Base-by-base conservation (phyloP, 768 basidiomycete species). In the Termitomyces sp. region DNA sequence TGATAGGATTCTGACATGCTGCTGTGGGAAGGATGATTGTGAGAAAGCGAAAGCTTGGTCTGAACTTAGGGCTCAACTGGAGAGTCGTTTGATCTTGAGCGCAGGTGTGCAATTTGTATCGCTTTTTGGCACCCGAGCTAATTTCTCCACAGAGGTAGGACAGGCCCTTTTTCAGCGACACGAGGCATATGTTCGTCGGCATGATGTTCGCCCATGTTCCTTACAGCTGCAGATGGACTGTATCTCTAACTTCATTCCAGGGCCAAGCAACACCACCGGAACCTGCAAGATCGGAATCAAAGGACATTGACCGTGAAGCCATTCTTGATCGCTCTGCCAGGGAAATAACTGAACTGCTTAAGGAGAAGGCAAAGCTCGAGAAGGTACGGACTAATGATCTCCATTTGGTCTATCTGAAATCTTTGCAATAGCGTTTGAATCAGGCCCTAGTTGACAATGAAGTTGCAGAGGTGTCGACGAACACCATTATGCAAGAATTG, bases 121-220 rank as follows among this genome's bases (percentile, higher is more conserved):
- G 38, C 36, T 47, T 48, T 45, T 47, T 22, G 40, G 46, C 32
- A 46, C 36, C 38, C 50, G 50, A 43, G 20, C 52, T 53, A 14
- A 64, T 38, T 14, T 59, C n/a, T 53, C 13, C 46, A 28, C 63
- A 93, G 93, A 95, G 78, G 87, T 96, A 30, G 94, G 94, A 13
- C 91, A 94, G 70, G 94, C 94, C 4, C 73, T 97, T 48, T 71
- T 97, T 49, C 85, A 90, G 66, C 77, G 87, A 59, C 92, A 95
- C 68, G 94, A 95, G 73, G 90, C 88, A 3, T 92, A 91, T 70
- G 84, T 92, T 30, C 83, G 86, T 49, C 80, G 80, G 65, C 82
- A 85, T 56, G 85, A 90, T 81, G 85, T 83, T 62, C 47, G 78
- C 71, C 26, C 38, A 48, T 60, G 50, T 47, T 48, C 54, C 54